Conservation (phyloP, 495 filamentous ascomycete genomes). For the Aspergillus avenaceus region DNA sequence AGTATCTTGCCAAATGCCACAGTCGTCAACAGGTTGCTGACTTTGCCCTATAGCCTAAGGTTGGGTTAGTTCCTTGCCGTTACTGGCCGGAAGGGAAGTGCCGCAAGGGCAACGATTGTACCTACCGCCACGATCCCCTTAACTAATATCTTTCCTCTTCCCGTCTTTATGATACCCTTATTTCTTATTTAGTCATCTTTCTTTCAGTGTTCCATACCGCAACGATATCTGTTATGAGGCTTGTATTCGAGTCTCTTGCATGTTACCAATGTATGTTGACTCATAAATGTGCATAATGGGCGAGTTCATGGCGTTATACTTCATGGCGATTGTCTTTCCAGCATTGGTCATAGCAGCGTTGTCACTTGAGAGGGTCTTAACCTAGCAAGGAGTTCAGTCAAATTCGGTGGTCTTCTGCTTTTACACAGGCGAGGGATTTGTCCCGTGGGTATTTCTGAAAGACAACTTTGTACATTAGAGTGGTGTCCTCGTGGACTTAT, state of each 20-base stretch:
- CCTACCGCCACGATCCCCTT: constrained; percentile 62
- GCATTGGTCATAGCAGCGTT: constrained; percentile 4
- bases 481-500: not conserved
- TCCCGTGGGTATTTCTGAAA: not conserved
- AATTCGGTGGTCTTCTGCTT: constrained; percentile 1
- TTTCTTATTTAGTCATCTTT: not conserved
- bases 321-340: not conserved
- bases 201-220: constrained; percentile 1
- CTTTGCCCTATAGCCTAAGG: constrained; percentile 28
- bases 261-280: constrained; percentile 2
- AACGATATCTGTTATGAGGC: constrained; percentile 1
- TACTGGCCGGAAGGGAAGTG: constrained; percentile 80
- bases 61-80: constrained; percentile 56
- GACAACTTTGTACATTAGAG: not conserved
- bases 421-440: constrained; percentile 2
- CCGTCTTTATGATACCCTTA: constrained; percentile 8
- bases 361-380: constrained; percentile 4
- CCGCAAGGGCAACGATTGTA: constrained; percentile 79
- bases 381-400: constrained; percentile 5
- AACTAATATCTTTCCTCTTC: constrained; percentile 10
- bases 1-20: constrained; percentile 4
- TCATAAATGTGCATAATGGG: not conserved
- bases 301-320: constrained; percentile 4
- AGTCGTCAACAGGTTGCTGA: constrained; percentile 10
- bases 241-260: not conserved